Evolutionary conservation across 441 rosid genomes (phyloP), one percentile per base, ranked within the genome.

Genomic region (Manihot esculenta): DNA sequence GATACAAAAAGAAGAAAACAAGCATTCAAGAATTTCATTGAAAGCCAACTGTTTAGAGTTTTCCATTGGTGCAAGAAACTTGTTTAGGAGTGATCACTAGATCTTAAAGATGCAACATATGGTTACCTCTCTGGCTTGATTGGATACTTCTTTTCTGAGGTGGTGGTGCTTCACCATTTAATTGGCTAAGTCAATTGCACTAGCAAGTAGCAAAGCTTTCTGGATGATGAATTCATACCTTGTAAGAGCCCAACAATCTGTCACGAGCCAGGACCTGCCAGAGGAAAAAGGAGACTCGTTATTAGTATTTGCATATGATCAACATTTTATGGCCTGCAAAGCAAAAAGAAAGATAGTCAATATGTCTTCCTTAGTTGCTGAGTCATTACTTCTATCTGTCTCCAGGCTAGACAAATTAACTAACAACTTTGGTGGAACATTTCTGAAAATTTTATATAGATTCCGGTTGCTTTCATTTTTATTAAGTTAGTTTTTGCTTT

Each of bases 231-330:
- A 41, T 57, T 44, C 62, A 38, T 78, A 94, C 99, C 99, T 94
- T 92, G 84, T 89, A 92, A 69, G 97, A 86, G 47, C n/a, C 99
- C 67, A 94, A 70, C 73, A 90, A 78, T 81, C 99, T 84, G 76
- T 94, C 99, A 10, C 97, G 97, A 78, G 97, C 99, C 77, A 94
- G 82, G 76, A 94, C 85, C 97, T 94, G 83, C 69, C 53, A 74
- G 70, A 67, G 73, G 63, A 17, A 44, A 35, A 54, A 61, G 18
- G 13, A 67, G 44, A n/a, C 27, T 41, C 62, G 61, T 17, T 45
- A 15, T 35, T 50, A 27, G 50, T 64, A 65, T 21, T 58, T 20
- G 58, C 75, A 53, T 18, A 10, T 44, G 53, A 45, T 30, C 10
- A 0, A 35, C 41, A 3, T 35, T 2, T 35, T 6, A n/a, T 35